Evolutionary conservation across 768 basidiomycete species (phyloP).

Genomic region (Boletus tylopilopsis): DNA sequence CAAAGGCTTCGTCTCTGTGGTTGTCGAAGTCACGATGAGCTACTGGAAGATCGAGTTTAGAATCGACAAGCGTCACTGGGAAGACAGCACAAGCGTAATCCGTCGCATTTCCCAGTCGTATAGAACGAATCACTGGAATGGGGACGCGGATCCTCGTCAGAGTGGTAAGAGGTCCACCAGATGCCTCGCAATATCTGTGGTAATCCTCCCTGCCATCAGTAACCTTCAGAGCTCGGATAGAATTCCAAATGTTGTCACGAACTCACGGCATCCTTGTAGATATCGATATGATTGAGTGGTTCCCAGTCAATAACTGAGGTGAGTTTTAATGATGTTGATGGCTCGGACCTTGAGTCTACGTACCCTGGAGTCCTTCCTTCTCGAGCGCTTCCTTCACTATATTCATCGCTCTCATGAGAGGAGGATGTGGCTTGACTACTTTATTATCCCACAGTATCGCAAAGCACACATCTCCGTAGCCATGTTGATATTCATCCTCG

Average conservation of each 20-base stretch:
- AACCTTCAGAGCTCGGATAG: slow-evolving; percentile 4
- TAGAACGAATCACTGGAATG: slow-evolving; percentile 37
- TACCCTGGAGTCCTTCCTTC: slow-evolving; percentile 66
- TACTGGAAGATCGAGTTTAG: slow-evolving; percentile 34
- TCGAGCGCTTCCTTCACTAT: slow-evolving; percentile 55
- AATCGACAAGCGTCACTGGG: slow-evolving; percentile 48
- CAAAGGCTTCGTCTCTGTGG: slow-evolving; percentile 41
- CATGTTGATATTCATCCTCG: slow-evolving; percentile 57
- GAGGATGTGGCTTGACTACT: slow-evolving; percentile 57
- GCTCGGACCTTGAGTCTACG: too few species aligned
- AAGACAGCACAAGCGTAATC: slow-evolving; percentile 44
- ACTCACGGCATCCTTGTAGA: slow-evolving; percentile 26
- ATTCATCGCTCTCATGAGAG: slow-evolving; percentile 58
- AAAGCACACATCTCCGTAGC: slow-evolving; percentile 52
- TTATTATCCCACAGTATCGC: slow-evolving; percentile 69
- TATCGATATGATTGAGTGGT: slow-evolving; percentile 45
- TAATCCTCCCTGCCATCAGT: slow-evolving; percentile 43
- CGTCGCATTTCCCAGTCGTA: slow-evolving; percentile 45
- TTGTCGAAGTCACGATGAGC: slow-evolving; percentile 39
- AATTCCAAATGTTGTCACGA: not conserved
- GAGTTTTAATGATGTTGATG: slow-evolving; percentile 1
- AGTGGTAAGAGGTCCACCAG: slow-evolving; percentile 42
- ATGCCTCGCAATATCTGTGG: slow-evolving; percentile 31
- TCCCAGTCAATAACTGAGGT: slow-evolving; percentile 60
- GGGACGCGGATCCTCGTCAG: slow-evolving; percentile 29